Evolutionary conservation across 345 rosid species (phyloP).

Genomic region (Reutealis trisperma): DNA sequence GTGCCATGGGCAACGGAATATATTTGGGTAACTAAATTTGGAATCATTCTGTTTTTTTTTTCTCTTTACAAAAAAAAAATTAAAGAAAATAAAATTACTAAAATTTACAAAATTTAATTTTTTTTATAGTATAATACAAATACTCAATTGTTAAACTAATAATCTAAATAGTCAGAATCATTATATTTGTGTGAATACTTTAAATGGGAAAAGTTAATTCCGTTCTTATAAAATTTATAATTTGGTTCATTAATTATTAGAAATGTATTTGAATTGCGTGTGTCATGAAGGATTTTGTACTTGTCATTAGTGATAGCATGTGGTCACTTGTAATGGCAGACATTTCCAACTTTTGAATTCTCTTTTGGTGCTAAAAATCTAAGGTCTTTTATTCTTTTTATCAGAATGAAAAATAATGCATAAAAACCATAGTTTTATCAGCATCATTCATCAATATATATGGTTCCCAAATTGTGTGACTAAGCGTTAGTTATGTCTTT

Average conservation of each 20-base stretch:
- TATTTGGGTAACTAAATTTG: neutral
- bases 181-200: too few species aligned
- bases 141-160: too few species aligned
- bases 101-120: too few species aligned
- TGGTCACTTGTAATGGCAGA: slow-evolving; percentile 36
- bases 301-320: slow-evolving; percentile 14
- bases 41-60: slow-evolving; percentile 17
- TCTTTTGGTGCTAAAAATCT: slow-evolving; percentile 13
- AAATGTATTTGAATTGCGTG: neutral
- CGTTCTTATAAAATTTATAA: too few species aligned
- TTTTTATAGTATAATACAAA: too few species aligned
- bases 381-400: slow-evolving; percentile 11
- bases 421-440: neutral
- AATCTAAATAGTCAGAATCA: too few species aligned
- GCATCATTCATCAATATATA: neutral
- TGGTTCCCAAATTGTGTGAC: slow-evolving; percentile 11
- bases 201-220: too few species aligned
- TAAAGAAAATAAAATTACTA: too few species aligned
- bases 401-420: slow-evolving; percentile 11
- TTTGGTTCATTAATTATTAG: too few species aligned
- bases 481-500: slow-evolving; percentile 36
- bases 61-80: neutral
- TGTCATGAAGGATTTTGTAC: slow-evolving; percentile 13
- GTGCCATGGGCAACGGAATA: slow-evolving; percentile 21
- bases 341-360: slow-evolving; percentile 23